Evolutionary conservation across 208 protist genomes (phyloP).

Genomic region (Pavlovales sp.): DNA sequence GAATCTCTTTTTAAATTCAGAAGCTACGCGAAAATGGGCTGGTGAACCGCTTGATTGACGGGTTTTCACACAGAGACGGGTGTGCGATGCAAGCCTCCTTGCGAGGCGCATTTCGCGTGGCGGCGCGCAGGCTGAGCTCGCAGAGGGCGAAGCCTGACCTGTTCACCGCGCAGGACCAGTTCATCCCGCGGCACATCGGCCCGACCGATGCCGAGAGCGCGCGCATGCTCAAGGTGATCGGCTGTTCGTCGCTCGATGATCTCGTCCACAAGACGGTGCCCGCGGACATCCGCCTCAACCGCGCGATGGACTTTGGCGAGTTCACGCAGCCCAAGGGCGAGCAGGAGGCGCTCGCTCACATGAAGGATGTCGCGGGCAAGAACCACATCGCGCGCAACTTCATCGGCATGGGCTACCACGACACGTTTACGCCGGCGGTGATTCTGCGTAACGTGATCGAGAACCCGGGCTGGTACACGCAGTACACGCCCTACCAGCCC

Average conservation of each 20-base stretch:
- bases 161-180: conserved; percentile 67
- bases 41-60: too few species aligned
- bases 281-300: conserved; percentile 29
- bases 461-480: conserved; percentile 97
- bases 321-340: conserved; percentile 69
- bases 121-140: too few species aligned
- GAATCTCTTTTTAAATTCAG: too few species aligned
- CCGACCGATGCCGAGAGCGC: conserved; percentile 72
- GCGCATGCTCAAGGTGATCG: conserved; percentile 78
- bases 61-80: too few species aligned
- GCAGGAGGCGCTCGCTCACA: conserved; percentile 66
- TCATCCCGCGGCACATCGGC: conserved; percentile 81
- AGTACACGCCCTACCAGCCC: conserved; percentile 93
- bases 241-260: conserved; percentile 68
- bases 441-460: conserved; percentile 93
- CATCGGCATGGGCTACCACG: conserved; percentile 87
- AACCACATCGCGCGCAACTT: conserved; percentile 72
- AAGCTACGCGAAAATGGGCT: too few species aligned
- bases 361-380: conserved; percentile 63
- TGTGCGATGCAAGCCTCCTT: neutral
- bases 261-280: conserved; percentile 66
- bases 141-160: neutral
- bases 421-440: conserved; percentile 76
- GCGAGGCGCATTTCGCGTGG: too few species aligned
- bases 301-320: conserved; percentile 52